Percentiles rank a stretch among this genome's conserved stretches.
phyloP scores from a whole-genome alignment of 2,329 filamentous ascomycete species.

The Fusarium sp. region DNA sequence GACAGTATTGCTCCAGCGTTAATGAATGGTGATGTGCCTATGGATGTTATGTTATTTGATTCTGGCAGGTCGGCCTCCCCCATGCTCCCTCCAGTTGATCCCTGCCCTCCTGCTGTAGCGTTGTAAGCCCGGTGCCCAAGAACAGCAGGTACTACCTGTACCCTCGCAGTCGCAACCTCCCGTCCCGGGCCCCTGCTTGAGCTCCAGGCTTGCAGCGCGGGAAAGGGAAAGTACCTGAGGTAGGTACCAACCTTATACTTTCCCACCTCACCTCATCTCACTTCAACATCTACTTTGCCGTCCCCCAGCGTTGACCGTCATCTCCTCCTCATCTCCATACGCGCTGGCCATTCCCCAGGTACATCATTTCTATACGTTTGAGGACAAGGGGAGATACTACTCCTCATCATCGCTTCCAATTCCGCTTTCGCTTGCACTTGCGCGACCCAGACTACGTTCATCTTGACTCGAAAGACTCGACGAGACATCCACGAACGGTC shows the following conservation, averaged over 20 bases:
- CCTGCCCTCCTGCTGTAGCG: slow-evolving; percentile 13
- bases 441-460: slow-evolving; percentile 15
- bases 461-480: slow-evolving; percentile 15
- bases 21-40: neutral
- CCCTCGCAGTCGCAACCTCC: neutral
- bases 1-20: neutral
- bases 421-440: slow-evolving; percentile 20
- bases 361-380: neutral
- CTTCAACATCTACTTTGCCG: slow-evolving; percentile 4
- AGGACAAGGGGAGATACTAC: slow-evolving; percentile 16
- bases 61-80: slow-evolving; percentile 25
- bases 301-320: slow-evolving; percentile 4
- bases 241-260: slow-evolving; percentile 30
- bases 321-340: slow-evolving; percentile 1
- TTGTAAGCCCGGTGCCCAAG: neutral
- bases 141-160: slow-evolving; percentile 4
- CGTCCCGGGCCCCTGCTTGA: neutral
- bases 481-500: slow-evolving; percentile 29
- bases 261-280: slow-evolving; percentile 17
- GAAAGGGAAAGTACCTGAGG: neutral
- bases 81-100: slow-evolving; percentile 20
- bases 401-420: slow-evolving; percentile 16
- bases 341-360: slow-evolving; percentile 10
- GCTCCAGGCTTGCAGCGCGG: neutral
- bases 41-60: slow-evolving; percentile 8